Conservation (phyloP, 1,284 basidiomycete genomes). For the Naganishia liquefaciens region DNA sequence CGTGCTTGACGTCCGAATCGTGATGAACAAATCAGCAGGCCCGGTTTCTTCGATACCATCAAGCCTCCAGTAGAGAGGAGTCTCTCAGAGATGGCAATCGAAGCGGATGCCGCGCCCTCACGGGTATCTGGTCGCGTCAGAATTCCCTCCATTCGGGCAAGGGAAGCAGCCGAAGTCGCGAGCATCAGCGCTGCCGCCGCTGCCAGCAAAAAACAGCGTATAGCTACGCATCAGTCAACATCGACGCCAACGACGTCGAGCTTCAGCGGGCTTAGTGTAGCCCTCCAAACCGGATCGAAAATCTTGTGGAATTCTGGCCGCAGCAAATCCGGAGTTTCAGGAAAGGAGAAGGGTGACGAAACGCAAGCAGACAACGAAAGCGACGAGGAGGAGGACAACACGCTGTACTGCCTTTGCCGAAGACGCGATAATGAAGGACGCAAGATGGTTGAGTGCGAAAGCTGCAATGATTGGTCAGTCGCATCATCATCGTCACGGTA, state of each 20-base stretch:
- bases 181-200: background rate
- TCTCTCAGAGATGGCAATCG: background rate
- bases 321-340: too few relatives aligned
- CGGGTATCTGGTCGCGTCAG: background rate
- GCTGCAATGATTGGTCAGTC: slow-evolving; percentile 15
- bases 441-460: slow-evolving; percentile 23
- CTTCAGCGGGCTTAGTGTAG: slow-evolving; percentile 4
- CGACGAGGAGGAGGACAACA: too few relatives aligned
- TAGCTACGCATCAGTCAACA: too few relatives aligned
- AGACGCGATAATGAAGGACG: slow-evolving; percentile 55
- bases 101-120: slow-evolving; percentile 34
- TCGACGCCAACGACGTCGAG: background rate
- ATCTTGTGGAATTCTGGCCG: too few relatives aligned
- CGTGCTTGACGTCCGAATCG: background rate
- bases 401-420: slow-evolving; percentile 58
- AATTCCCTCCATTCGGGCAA: slow-evolving; percentile 7
- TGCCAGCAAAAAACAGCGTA: background rate
- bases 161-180: slow-evolving; percentile 6
- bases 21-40: background rate
- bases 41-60: background rate
- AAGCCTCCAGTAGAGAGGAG: background rate
- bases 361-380: too few relatives aligned
- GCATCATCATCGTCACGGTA: background rate
- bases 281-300: background rate
- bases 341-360: too few relatives aligned